Base-by-base conservation (phyloP, 225 moss, liverwort and hornwort species). In the Physcomitrium patens region DNA sequence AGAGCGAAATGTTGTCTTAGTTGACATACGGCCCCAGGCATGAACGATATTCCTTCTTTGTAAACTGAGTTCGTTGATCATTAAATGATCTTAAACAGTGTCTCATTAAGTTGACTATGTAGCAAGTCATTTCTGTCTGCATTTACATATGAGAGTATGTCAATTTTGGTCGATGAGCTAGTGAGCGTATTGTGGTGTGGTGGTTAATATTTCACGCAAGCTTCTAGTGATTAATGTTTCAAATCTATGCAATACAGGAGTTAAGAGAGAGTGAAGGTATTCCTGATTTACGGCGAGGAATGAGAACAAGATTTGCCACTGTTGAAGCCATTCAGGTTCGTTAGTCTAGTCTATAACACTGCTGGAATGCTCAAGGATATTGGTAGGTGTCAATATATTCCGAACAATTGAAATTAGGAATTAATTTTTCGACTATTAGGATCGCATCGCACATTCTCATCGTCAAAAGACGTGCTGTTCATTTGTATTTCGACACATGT, bases 11-110 rank as follows among this genome's bases (percentile, higher is more conserved):
- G 89, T 80, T 56, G 86, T 91, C 43, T 70, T 99, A 71, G 89
- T 99, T 55, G 99, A 99, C 76, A 90, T 99, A 65, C 91, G 99
- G 17, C 76, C 93, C 58, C 95, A 95, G 97, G 97, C 76, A 93
- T 77, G 90, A 65, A 42, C 62, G 51, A 8, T 19, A 22, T 60
- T 13, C 8, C 16, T 37, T 13, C 9, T 27, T 14, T 14, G 16
- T 49, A 10, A 49, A 60, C 58, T 14, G 19, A 19, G 18, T 47
- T 10, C 10, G 14, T 73, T 58, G 18, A 67, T 20, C 3, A 17
- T 14, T 19, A 57, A 20, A 47, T 31, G 28, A 57, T 15, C 24
- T 51, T 17, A 2, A 65, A 23, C 50, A 49, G 12, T 23, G 23
- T 51, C 23, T 8, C 12, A 60, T 76, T 5, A 24, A 60, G 22